Conservation (phyloP, 176 grass and related monocot species). For the Musa troglodytarum region DNA sequence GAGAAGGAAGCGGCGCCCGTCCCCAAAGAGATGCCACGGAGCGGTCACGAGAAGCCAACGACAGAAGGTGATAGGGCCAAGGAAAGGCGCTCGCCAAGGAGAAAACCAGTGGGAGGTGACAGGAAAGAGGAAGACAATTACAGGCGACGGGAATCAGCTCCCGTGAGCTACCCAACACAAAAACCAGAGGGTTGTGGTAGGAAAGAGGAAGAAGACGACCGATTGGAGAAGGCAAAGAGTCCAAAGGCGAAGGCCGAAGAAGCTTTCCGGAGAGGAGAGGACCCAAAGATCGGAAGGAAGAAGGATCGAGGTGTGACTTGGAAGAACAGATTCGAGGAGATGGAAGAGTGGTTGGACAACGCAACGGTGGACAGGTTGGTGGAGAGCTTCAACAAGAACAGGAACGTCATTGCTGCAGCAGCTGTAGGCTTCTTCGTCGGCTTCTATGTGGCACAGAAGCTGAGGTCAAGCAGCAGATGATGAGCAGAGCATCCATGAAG, state of each 20-base stretch:
- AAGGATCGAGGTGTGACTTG: not conserved
- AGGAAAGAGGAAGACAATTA: no score
- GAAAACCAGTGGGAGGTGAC: no score
- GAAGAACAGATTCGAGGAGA: constrained; percentile 25
- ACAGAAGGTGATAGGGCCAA: no score
- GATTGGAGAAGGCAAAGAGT: not conserved
- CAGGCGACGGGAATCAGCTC: no score
- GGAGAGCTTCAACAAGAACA: constrained; percentile 29
- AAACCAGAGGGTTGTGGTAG: not conserved
- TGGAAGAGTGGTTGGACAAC: constrained; percentile 22
- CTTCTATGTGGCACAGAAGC: constrained; percentile 24
- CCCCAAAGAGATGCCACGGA: not conserved
- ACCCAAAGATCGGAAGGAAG: not conserved
- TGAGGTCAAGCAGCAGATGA: constrained; percentile 16
- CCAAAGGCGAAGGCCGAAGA: no score
- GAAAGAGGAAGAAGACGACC: not conserved
- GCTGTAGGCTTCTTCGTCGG: constrained; percentile 42
- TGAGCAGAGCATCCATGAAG: no score
- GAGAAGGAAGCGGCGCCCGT: not conserved
- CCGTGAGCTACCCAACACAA: no score
- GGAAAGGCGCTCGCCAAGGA: no score
- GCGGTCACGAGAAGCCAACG: no score
- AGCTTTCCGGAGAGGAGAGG: not conserved
- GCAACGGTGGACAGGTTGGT: constrained; percentile 11
- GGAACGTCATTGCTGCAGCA: constrained; percentile 28